Base-by-base conservation (phyloP, 1,139 yeast species). In the Yamadazyma sp. region DNA sequence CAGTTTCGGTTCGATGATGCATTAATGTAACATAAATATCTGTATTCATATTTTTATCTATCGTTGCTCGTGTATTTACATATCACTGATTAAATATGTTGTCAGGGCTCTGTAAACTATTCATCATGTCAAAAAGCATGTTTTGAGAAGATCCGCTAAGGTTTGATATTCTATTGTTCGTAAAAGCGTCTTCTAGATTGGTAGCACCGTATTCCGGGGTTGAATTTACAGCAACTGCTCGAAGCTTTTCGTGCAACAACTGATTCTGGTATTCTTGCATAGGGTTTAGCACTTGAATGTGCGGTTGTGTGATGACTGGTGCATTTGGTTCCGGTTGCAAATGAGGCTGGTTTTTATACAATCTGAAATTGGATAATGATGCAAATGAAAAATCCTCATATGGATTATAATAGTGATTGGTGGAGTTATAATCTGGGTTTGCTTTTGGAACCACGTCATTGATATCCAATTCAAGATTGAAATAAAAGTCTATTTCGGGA, bases 1-100 rank as follows among this genome's bases (percentile, higher is more conserved):
- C 66, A 60, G 34, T 64, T 64, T 43, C 56, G 56, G 37, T 63
- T 64, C 37, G 63, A 62, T 18, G 60, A 54, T 32, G 60, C 46
- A 11, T 24, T 42, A 27, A 22, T 37, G 14, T 36, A 31, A 21
- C 21, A 18, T 5, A 18, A n/a, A n/a, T n/a, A n/a, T n/a, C n/a
- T n/a, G n/a, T n/a, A n/a, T n/a, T n/a, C n/a, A n/a, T n/a, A n/a
- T n/a, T n/a, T n/a, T n/a, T n/a, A n/a, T n/a, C n/a, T n/a, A n/a
- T n/a, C n/a, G n/a, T n/a, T n/a, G n/a, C n/a, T n/a, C n/a, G n/a
- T 23, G 26, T 23, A 23, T 23, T 23, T 23, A 23, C n/a, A 13
- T 10, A 13, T 26, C 17, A 26, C 14, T 13, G 11, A n/a, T 26
- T 9, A 10, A n/a, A 10, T 9, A n/a, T 9, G 12, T 28, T 15